A percentile compares a stretch with the other conserved stretches of the same genome.
Evolutionary conservation across 768 basidiomycete species (phyloP).

Genomic region (Boletus bicolor): DNA sequence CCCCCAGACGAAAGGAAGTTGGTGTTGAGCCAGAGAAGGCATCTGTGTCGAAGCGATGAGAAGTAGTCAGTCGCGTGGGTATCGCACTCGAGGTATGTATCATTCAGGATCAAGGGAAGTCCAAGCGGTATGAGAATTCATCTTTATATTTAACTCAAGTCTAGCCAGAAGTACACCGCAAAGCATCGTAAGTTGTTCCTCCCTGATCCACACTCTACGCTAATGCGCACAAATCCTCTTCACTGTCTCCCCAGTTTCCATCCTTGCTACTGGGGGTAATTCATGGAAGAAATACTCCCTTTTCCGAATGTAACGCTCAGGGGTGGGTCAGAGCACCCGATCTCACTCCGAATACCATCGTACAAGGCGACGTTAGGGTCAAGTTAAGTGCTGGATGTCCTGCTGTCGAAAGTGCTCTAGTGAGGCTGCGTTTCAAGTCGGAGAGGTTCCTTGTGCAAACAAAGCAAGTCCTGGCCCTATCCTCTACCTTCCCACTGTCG

Average conservation of each 20-base stretch:
- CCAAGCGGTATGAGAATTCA: background rate
- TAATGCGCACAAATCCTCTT: no score
- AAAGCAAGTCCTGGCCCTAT: background rate
- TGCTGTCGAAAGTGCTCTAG: background rate
- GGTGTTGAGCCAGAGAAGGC: background rate
- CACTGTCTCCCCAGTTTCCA: no score
- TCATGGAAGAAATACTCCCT: background rate
- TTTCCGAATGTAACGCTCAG: background rate
- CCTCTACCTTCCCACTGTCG: background rate
- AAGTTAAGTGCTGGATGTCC: background rate
- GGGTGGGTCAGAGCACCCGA: background rate
- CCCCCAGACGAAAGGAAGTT: constrained; percentile 36
- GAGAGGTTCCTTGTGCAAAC: background rate
- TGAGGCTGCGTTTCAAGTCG: background rate
- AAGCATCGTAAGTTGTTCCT: no score
- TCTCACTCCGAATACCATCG: background rate
- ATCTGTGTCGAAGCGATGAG: background rate
- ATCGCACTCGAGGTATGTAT: background rate
- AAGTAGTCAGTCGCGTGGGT: background rate
- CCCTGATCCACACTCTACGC: no score
- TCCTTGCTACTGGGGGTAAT: background rate
- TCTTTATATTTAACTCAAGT: background rate
- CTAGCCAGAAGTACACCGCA: background rate
- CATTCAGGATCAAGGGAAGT: background rate
- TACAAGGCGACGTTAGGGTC: background rate